Base-by-base conservation (phyloP, 2,329 filamentous ascomycete genomes). In the Didymosphaeria variabile region DNA sequence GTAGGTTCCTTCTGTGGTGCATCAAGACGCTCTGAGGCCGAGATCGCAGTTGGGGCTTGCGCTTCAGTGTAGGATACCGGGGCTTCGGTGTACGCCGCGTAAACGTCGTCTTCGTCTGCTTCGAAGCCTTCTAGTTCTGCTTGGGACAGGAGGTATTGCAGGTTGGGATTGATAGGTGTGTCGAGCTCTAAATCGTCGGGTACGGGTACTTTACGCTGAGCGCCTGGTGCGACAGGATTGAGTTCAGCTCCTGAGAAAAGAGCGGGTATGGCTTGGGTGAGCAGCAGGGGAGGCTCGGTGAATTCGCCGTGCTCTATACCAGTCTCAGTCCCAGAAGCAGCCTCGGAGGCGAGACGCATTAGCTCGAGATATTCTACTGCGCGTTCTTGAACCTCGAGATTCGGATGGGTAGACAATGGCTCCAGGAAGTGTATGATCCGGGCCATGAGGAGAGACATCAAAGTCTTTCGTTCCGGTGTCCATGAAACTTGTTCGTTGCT, bases 301-400 rank as follows among this genome's bases (percentile, higher is more conserved):
- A 93, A 94, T 17, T 90, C 89, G 59, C 88, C 88, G 9, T 87
- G 84, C 13, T 88, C 86, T 0, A 64, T 58, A 9, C 77, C 75
- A 23, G 86, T 81, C 12, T 86, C 84, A 63, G 94, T 91, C 1
- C 85, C 88, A 9, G 88, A 86, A 3, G 87, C 87, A 15, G 94
- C 93, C 80, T 99, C 95, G 1, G 89, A 88, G 2, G 92, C 93
- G 47, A 99, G 84, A 60, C 93, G 93, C 71, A 98, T 87, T 13
- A 98, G 84, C 75, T 99, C 95, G 0, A 93, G 86, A 69, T 97
- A 96, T 74, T 97, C 94, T 1, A 97, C 94, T 3, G 94, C 91
- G 59, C 95, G 88, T 77, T 98, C 95, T 79, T 99, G 95, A 3
- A 99, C 93, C 75, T 99, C 95, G 1, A 99, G 84, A 70, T 89